A percentile compares a stretch with the other conserved stretches of the same genome.
Conservation (phyloP, 2,329 filamentous ascomycete species). For the Sodiomyces alkalinus region DNA sequence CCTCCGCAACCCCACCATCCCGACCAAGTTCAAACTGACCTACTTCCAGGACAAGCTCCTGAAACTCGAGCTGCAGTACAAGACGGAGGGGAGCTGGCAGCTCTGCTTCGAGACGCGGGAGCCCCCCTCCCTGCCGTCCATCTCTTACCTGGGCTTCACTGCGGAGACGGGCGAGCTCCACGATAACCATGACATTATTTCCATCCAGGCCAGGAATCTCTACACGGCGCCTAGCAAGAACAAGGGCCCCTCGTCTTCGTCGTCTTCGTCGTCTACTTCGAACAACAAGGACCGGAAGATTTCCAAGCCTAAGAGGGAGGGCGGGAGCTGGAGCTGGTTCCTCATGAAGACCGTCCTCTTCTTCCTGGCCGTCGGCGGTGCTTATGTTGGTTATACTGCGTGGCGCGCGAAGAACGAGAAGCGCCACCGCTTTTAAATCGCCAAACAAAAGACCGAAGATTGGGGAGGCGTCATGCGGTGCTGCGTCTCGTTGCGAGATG, state of each 20-base stretch:
- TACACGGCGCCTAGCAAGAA: constrained; percentile 48
- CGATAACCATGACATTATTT: constrained; percentile 96
- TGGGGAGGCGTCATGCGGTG: background rate
- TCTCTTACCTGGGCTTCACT: constrained; percentile 61
- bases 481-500: no score
- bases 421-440: constrained; percentile 37
- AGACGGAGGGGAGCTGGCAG: constrained; percentile 74
- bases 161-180: constrained; percentile 91
- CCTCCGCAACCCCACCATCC: constrained; percentile 61
- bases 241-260: constrained; percentile 20
- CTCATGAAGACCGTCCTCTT: constrained; percentile 75
- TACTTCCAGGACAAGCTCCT: constrained; percentile 95
- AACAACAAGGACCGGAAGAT: constrained; percentile 16
- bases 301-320: constrained; percentile 25
- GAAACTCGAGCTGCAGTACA: constrained; percentile 87
- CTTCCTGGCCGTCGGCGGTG: constrained; percentile 52
- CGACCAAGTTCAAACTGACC: constrained; percentile 76
- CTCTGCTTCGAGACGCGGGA: constrained; percentile 68
- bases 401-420: constrained; percentile 55
- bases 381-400: constrained; percentile 72
- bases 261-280: constrained; percentile 13
- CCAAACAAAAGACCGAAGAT: background rate
- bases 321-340: constrained; percentile 44
- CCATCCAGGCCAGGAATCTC: constrained; percentile 72
- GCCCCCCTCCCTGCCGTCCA: constrained; percentile 62